These are phyloP conservation scores for Alternaria arbusti DNA, from an alignment of 2,329 filamentous ascomycete species.

Conservation along the genomic window DNA sequence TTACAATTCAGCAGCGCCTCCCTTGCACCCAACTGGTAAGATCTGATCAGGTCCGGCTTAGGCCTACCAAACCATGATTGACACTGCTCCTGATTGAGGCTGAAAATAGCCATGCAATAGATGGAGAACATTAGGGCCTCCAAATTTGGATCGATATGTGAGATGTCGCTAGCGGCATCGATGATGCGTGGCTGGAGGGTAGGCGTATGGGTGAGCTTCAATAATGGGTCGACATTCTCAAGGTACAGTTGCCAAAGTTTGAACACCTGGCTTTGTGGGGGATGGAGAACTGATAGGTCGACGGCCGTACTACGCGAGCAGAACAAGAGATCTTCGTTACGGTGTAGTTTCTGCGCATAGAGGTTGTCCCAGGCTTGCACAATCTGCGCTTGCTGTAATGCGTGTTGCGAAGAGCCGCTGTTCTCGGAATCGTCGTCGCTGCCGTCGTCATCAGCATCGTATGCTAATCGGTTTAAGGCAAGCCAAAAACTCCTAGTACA, in stretches of 20 bases:
- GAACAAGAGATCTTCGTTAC: conserved; percentile 61
- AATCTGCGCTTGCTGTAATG: conserved; percentile 33
- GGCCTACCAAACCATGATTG: conserved; percentile 58
- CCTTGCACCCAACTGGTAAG: conserved; percentile 66
- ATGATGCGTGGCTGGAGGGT: conserved; percentile 61
- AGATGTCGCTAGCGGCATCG: conserved; percentile 64
- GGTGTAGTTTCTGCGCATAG: conserved; percentile 26
- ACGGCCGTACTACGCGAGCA: conserved; percentile 60
- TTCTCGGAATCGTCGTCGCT: conserved; percentile 5
- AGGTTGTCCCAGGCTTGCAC: conserved; percentile 55
- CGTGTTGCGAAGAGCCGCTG: conserved; percentile 12
- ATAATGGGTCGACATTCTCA: conserved; percentile 48
- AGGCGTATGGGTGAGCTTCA: conserved; percentile 39
- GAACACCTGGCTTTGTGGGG: conserved; percentile 68
- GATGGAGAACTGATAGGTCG: conserved; percentile 68
- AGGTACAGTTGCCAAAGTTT: conserved; percentile 78
- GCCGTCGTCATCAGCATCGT: background rate
- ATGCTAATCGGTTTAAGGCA: conserved; percentile 27
- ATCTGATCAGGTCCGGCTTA: conserved; percentile 59
- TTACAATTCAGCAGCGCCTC: conserved; percentile 66
- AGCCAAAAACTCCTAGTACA: conserved; percentile 28
- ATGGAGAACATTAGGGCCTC: conserved; percentile 58
- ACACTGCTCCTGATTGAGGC: conserved; percentile 64
- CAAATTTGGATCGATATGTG: conserved; percentile 59
- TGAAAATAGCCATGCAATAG: conserved; percentile 49